Percentiles rank a stretch among this genome's conserved stretches.
These are phyloP conservation scores for Ganoderma sinense DNA, from an alignment of 1,284 basidiomycete species.

Conservation along the genomic window DNA sequence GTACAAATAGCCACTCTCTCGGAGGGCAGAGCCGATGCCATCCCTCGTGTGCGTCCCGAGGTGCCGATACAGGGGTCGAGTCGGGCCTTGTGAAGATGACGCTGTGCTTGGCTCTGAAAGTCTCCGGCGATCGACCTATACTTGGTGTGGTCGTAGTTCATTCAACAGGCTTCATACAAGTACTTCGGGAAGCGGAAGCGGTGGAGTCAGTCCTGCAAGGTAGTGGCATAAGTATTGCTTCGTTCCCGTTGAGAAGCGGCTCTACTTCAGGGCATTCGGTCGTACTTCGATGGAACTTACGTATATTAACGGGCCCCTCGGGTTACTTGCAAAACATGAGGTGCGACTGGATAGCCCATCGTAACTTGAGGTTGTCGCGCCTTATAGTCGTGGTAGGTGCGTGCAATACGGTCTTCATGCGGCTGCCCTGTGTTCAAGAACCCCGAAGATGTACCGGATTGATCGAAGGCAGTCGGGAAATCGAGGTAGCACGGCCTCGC, in stretches of 20 bases:
- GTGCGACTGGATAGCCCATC: neutral
- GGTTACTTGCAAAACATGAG: neutral
- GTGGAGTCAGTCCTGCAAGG: neutral
- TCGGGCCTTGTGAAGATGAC: neutral
- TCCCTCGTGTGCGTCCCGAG: neutral
- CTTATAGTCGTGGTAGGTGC: conserved; percentile 1
- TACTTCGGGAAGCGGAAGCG: neutral
- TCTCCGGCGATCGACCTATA: neutral
- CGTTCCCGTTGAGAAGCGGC: neutral
- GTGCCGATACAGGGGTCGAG: neutral
- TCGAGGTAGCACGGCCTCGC: neutral
- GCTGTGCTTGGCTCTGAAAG: too few species aligned
- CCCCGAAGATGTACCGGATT: neutral
- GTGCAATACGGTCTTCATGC: neutral
- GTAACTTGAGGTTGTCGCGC: neutral
- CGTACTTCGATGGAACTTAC: neutral
- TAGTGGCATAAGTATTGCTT: neutral
- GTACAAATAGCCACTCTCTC: neutral
- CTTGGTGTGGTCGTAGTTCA: neutral
- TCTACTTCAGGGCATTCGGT: neutral
- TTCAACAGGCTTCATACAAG: neutral
- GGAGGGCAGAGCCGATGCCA: neutral
- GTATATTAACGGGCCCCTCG: neutral
- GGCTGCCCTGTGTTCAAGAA: neutral
- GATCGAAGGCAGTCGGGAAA: neutral